Base-by-base conservation (phyloP, 805 yeast genomes). In the Wickerhamiella cacticola region DNA sequence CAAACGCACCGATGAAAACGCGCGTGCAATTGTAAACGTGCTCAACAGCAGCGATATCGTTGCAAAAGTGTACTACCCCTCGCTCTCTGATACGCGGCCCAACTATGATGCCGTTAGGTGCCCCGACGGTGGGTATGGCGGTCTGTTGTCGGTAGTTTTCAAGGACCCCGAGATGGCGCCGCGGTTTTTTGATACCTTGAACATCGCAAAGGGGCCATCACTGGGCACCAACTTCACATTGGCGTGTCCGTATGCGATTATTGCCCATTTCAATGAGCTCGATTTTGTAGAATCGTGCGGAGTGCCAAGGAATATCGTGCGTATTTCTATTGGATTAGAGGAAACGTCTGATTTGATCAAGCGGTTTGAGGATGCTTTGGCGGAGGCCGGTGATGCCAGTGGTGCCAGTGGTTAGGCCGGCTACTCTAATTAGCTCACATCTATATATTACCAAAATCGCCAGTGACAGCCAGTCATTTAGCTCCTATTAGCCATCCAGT, bases 161-260 rank as follows among this genome's bases (percentile, higher is more conserved):
- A 64, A 75, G 46, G 71, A 76, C 4, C 76, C 80, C 8, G 67
- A 69, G 18, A 78, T 75, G 54, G 94, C 95, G 0, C 70, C 72
- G 33, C 67, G 67, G n/a, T 88, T 87, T 62, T 88, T 82, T 67
- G 78, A 88, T 63, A 70, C 75, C 5, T 73, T 78, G 31, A 68
- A 72, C 43, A 64, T 82, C 52, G 82, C 85, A 51, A 88, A 88
- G 65, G 95, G 96, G 1, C 96, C 96, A 2, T 80, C 92, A 13
- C 71, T 87, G 55, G 96, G 96, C 10, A 85, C 95, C 0, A 87
- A 83, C 64, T 84, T 85, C 67, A 81, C 94, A 0, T 68, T 87
- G 56, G 87, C 87, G 4, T 87, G 94, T 61, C 96, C 96, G 7
- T 88, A 88, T 64, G 74, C 95, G 5, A 75, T 88, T 41, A 69